Evolutionary conservation across 352 stramenopile species (phyloP).

Genomic region (Phytophthora ramorum): DNA sequence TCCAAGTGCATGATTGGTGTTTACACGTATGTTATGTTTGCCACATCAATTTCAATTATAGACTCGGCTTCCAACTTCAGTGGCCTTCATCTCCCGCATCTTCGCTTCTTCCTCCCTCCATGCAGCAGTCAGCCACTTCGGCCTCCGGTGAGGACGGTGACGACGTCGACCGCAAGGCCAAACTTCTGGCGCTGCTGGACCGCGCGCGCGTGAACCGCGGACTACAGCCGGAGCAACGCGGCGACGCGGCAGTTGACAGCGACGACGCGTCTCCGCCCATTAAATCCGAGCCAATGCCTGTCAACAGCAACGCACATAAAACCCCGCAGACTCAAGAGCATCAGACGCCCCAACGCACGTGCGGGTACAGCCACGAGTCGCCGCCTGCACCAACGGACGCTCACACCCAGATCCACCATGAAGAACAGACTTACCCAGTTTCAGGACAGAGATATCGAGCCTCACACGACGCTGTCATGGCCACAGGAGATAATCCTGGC

Average conservation of each 20-base stretch:
- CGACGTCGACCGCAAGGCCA: slow-evolving; percentile 27
- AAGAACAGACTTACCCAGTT: not conserved
- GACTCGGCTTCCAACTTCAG: not conserved
- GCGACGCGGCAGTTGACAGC: not conserved
- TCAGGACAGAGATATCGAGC: not conserved
- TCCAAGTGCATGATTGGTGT: no score
- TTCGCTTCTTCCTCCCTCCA: slow-evolving; percentile 5
- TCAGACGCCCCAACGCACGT: slow-evolving; percentile 1
- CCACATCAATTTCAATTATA: not conserved
- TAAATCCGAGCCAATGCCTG: slow-evolving; percentile 20
- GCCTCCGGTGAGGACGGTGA: slow-evolving; percentile 6
- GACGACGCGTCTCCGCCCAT: slow-evolving; percentile 10
- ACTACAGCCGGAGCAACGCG: slow-evolving; percentile 21
- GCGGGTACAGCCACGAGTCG: slow-evolving; percentile 13
- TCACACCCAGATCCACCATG: not conserved
- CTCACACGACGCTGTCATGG: slow-evolving; percentile 7
- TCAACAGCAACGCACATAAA: not conserved
- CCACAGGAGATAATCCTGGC: not conserved
- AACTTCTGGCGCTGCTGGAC: slow-evolving; percentile 52
- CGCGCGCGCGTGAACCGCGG: slow-evolving; percentile 39
- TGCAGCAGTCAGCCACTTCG: slow-evolving; percentile 17
- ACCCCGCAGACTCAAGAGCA: not conserved
- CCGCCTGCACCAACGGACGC: not conserved
- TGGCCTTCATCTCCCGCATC: not conserved
- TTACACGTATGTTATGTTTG: slow-evolving; percentile 1